Evolutionary conservation across 2,329 filamentous ascomycete species (phyloP).

Genomic region (Knufia petricola): DNA sequence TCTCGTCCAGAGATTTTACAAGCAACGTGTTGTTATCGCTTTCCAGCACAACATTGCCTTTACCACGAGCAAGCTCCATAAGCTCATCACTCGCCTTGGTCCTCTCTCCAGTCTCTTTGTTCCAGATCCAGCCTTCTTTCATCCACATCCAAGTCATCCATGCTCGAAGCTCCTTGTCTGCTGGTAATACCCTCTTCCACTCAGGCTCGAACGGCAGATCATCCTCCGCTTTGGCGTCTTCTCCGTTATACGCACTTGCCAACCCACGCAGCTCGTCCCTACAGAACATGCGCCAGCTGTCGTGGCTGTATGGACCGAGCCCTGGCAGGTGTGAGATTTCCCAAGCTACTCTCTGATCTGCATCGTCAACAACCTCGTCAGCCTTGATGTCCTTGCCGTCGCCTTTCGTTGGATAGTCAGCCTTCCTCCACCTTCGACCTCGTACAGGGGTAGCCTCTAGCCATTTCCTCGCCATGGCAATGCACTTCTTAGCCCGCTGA

Average conservation of each 20-base stretch:
- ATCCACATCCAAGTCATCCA: slow-evolving; percentile 89
- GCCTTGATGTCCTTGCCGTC: slow-evolving; percentile 42
- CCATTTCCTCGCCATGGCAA: slow-evolving; percentile 63
- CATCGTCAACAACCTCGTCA: slow-evolving; percentile 40
- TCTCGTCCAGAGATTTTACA: slow-evolving; percentile 12
- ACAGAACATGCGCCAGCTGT: slow-evolving; percentile 92
- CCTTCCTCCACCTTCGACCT: slow-evolving; percentile 47
- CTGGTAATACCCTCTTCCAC: slow-evolving; percentile 77
- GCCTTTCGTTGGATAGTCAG: slow-evolving; percentile 44
- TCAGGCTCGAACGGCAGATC: slow-evolving; percentile 60
- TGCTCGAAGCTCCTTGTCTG: slow-evolving; percentile 75
- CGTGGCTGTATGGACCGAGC: slow-evolving; percentile 66
- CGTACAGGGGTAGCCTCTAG: slow-evolving; percentile 51
- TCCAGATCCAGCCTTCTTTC: slow-evolving; percentile 74
- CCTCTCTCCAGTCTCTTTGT: slow-evolving; percentile 55
- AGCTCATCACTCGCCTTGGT: slow-evolving; percentile 32
- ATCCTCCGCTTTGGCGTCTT: slow-evolving; percentile 30
- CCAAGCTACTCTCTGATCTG: slow-evolving; percentile 51
- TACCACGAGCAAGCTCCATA: slow-evolving; percentile 30
- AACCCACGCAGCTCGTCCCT: slow-evolving; percentile 63
- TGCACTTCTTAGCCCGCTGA: slow-evolving; percentile 57
- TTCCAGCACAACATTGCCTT: slow-evolving; percentile 35
- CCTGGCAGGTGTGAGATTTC: slow-evolving; percentile 80
- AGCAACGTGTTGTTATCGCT: slow-evolving; percentile 25
- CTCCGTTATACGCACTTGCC: slow-evolving; percentile 57